A percentile compares a stretch with the other conserved stretches of the same genome.
phyloP scores from a whole-genome alignment of 257 asterid species.

The Forsythia viridissima region DNA sequence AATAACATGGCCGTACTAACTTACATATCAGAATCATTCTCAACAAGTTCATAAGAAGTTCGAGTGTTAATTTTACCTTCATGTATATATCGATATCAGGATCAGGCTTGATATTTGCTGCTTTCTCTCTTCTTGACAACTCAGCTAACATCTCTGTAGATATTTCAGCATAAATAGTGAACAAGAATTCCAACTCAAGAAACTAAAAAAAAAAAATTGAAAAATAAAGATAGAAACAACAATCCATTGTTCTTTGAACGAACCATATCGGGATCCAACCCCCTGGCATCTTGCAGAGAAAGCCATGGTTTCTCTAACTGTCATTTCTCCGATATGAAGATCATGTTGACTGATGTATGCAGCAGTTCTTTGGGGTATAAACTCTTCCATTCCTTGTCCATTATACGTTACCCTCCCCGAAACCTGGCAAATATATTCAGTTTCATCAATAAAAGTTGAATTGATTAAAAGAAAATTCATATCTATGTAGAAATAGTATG shows the following conservation, averaged over 20 bases:
- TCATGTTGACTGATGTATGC: conserved; percentile 70
- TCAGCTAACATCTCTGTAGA: conserved; percentile 43
- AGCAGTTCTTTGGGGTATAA: conserved; percentile 62
- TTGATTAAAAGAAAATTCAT: not conserved
- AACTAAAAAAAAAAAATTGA: not conserved
- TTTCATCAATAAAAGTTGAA: not conserved
- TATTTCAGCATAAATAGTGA: not conserved
- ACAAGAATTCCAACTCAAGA: not conserved
- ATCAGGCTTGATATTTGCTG: conserved; percentile 42
- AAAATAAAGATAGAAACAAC: not conserved
- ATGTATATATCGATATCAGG: conserved; percentile 43
- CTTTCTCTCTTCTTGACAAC: conserved; percentile 46
- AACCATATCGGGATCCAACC: conserved; percentile 70
- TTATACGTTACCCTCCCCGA: conserved; percentile 57
- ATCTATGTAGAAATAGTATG: not conserved
- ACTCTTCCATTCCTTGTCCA: conserved; percentile 59
- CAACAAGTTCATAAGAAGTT: too few relatives aligned
- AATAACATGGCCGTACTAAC: not conserved
- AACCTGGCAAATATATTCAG: conserved; percentile 21
- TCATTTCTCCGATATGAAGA: conserved; percentile 74
- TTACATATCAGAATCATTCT: not conserved
- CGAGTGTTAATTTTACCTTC: conserved; percentile 28
- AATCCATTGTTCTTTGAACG: conserved; percentile 13
- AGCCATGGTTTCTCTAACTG: conserved; percentile 71
- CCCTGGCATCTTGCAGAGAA: conserved; percentile 81